Conservation (phyloP, 768 basidiomycete genomes). For the Rhodosporidiobolus sp. region DNA sequence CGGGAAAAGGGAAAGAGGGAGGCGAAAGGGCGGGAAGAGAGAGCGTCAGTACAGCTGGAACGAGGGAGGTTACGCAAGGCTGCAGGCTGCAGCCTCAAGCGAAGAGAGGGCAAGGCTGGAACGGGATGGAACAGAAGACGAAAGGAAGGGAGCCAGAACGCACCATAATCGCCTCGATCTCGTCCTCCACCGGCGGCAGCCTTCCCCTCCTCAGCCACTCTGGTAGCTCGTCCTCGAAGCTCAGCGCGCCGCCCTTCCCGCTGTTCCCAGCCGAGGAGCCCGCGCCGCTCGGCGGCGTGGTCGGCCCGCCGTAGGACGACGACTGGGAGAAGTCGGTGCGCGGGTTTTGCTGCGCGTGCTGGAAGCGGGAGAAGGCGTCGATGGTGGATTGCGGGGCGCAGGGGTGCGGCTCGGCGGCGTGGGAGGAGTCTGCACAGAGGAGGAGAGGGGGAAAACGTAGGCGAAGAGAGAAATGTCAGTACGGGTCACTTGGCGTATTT, state of each 20-base stretch:
- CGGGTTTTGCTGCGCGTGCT: slow-evolving; percentile 2
- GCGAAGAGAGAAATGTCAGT: background rate
- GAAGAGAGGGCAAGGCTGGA: too few species aligned
- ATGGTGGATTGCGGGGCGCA: slow-evolving; percentile 32
- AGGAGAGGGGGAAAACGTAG: background rate
- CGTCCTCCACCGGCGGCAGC: slow-evolving; percentile 13
- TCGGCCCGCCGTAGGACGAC: slow-evolving; percentile 19
- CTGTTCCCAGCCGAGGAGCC: background rate
- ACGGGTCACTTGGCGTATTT: too few species aligned
- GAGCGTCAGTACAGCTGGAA: too few species aligned
- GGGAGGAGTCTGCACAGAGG: background rate
- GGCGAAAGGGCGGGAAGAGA: too few species aligned
- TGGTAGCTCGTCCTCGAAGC: slow-evolving; percentile 31
- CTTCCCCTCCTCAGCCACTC: slow-evolving; percentile 12
- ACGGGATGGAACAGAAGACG: background rate
- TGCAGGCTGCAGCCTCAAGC: too few species aligned
- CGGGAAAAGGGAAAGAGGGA: too few species aligned
- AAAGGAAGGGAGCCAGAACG: background rate
- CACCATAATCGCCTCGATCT: slow-evolving; percentile 35
- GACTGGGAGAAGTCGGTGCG: slow-evolving; percentile 8
- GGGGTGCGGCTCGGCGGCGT: slow-evolving; percentile 23
- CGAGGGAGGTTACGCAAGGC: too few species aligned
- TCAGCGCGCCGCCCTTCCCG: background rate
- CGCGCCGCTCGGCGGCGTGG: background rate
- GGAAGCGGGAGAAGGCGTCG: slow-evolving; percentile 27